Evolutionary conservation across 768 basidiomycete species (phyloP).

Genomic region (Amanita pseudoporphyria): DNA sequence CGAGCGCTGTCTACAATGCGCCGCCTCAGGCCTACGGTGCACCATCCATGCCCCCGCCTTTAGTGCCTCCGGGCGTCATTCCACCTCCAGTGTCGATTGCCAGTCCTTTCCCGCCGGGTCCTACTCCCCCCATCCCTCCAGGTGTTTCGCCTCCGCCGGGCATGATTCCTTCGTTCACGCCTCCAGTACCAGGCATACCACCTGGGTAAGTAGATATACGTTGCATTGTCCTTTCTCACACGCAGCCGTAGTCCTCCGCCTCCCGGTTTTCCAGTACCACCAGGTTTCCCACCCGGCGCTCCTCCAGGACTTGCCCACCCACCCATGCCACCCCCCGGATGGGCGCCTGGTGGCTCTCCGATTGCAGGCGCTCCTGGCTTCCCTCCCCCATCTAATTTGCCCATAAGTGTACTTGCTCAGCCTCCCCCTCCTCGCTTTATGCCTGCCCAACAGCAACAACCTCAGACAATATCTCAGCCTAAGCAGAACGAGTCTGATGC

Average conservation of each 20-base stretch:
- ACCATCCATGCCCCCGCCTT: constrained; percentile 28
- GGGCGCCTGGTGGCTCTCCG: constrained; percentile 9
- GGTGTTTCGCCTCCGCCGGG: constrained; percentile 6
- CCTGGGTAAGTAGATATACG: constrained; percentile 1
- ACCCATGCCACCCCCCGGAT: constrained; percentile 11
- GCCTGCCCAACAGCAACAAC: constrained; percentile 9
- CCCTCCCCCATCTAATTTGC: constrained; percentile 13
- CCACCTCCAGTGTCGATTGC: constrained; percentile 19
- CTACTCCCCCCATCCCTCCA: constrained; percentile 2
- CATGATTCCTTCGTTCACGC: constrained; percentile 2
- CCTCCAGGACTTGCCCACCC: constrained; percentile 11
- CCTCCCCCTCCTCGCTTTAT: constrained; percentile 15
- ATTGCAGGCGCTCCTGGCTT: constrained; percentile 11
- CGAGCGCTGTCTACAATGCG: constrained; percentile 59
- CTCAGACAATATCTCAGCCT: constrained; percentile 12
- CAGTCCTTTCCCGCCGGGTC: constrained; percentile 10
- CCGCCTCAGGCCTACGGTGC: constrained; percentile 63
- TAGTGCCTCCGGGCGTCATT: constrained; percentile 21
- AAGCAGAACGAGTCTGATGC: constrained; percentile 11
- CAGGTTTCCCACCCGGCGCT: constrained; percentile 13
- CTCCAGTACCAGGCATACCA: background rate
- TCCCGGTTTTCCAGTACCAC: constrained; percentile 5
- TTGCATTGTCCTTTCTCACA: background rate
- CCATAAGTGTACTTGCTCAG: constrained; percentile 8
- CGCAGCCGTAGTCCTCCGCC: background rate